Percentiles rank a stretch among this genome's conserved stretches.
Evolutionary conservation across 495 filamentous ascomycete genomes (phyloP).

Genomic region (Stereocaulon alpinum): DNA sequence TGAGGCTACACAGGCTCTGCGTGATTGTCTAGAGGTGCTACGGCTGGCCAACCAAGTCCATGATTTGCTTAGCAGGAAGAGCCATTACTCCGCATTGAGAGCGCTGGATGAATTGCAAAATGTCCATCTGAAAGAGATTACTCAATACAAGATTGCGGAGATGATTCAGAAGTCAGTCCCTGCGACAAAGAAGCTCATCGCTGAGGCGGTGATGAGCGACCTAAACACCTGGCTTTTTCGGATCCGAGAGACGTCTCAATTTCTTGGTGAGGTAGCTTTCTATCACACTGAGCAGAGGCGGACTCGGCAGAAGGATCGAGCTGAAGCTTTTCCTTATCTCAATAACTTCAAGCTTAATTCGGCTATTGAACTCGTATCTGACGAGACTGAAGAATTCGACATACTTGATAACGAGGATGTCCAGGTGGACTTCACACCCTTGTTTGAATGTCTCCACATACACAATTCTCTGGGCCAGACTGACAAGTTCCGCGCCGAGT

Average conservation of each 20-base stretch:
- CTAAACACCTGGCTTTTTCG: conserved; percentile 96
- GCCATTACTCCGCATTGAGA: conserved; percentile 88
- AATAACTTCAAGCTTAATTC: conserved; percentile 86
- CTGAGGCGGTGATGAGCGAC: conserved; percentile 93
- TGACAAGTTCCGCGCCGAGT: conserved; percentile 82
- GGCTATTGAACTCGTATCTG: conserved; percentile 86
- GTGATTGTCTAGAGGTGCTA: conserved; percentile 83
- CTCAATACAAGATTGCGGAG: conserved; percentile 89
- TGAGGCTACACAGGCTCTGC: conserved; percentile 79
- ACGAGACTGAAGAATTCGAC: conserved; percentile 92
- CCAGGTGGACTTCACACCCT: conserved; percentile 84
- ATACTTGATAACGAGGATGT: conserved; percentile 88
- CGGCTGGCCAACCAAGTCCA: conserved; percentile 90
- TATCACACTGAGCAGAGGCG: conserved; percentile 88
- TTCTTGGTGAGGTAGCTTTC: conserved; percentile 92
- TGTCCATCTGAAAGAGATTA: conserved; percentile 85
- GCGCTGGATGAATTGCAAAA: conserved; percentile 93
- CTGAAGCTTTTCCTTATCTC: conserved; percentile 58
- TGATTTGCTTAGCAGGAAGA: conserved; percentile 80
- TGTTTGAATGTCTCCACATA: conserved; percentile 94
- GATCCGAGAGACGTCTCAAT: conserved; percentile 90
- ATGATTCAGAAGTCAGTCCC: conserved; percentile 93
- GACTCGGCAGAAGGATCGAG: conserved; percentile 68
- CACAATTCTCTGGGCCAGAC: conserved; percentile 89
- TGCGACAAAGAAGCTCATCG: conserved; percentile 82